Evolutionary conservation across 2,329 filamentous ascomycete species (phyloP), one percentile per base, ranked within the genome.

Genomic region (Neobulgaria alba): DNA sequence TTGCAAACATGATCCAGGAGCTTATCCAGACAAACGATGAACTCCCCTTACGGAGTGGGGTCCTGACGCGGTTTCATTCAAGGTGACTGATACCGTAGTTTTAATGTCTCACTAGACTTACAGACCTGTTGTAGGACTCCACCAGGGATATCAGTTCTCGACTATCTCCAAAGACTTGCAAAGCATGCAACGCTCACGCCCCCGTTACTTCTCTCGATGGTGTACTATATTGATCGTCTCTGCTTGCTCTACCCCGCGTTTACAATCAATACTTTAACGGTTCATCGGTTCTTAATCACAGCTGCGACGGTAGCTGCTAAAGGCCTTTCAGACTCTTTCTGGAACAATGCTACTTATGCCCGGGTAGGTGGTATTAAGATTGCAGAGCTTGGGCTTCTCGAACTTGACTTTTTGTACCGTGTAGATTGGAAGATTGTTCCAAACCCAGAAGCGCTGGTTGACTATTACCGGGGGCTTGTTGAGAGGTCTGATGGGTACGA

Each of bases 401-500:
- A 98, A 61, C 72, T 98, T 20, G 92, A 98, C 56, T 95, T 98
- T 52, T 67, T 98, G 21, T 87, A 89, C 58, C 74, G 86, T 39
- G 83, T 98, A 19, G 86, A 95, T 57, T 98, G 92, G 90, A 85
- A 84, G 56, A 98, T 98, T 51, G 89, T 98, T 3, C 92, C 92
- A 4, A 88, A 93, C 56, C 89, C 92, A 1, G 92, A 96, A 60
- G 83, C 93, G 2, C 68, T 98, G 32, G 86, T 88, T 18, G 88
- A 94, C 42, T 98, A 98, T 60, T 98, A 96, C 61, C 77, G 78
- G 46, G 90, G 86, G 36, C 67, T 98, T 23, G 83, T 96, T 21
- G 85, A 77, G 50, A 69, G 77, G 10, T 73, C 72, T 20, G 68
- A 71, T 0, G 72, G 70, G 5, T 82, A 79, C 49, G 57, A 59